Evolutionary conservation across 768 basidiomycete species (phyloP).

Genomic region (Podaxis sp.): DNA sequence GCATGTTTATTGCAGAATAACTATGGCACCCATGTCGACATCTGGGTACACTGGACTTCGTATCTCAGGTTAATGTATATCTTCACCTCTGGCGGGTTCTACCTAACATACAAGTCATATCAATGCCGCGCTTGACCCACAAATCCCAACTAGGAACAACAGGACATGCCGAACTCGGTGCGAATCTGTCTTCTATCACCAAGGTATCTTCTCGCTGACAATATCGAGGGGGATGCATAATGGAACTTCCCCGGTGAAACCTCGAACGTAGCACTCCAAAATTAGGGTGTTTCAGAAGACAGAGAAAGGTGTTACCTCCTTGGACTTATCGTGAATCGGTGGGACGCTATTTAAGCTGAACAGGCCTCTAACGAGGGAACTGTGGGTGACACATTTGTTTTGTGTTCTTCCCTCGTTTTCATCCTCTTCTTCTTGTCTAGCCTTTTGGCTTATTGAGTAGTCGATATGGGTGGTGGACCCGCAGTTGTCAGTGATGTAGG

Average conservation of each 20-base stretch:
- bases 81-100: not conserved
- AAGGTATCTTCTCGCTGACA: not conserved
- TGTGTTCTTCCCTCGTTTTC: not conserved
- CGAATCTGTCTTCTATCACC: not conserved
- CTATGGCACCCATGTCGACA: not conserved
- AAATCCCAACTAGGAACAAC: not conserved
- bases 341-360: not conserved
- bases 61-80: not conserved
- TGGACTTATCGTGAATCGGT: not conserved
- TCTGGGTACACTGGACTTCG: not conserved
- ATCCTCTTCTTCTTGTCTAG: not conserved
- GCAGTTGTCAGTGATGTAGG: conserved; percentile 25
- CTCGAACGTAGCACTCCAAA: not conserved
- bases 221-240: not conserved
- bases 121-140: not conserved
- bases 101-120: not conserved
- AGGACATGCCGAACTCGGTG: not conserved
- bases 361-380: not conserved
- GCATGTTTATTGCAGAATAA: not conserved
- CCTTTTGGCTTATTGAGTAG: not conserved
- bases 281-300: not conserved
- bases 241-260: not conserved
- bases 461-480: conserved; percentile 42
- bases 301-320: not conserved
- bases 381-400: not conserved